Conservation (phyloP, 1,139 yeast species). For the Protomyces inouyei region DNA sequence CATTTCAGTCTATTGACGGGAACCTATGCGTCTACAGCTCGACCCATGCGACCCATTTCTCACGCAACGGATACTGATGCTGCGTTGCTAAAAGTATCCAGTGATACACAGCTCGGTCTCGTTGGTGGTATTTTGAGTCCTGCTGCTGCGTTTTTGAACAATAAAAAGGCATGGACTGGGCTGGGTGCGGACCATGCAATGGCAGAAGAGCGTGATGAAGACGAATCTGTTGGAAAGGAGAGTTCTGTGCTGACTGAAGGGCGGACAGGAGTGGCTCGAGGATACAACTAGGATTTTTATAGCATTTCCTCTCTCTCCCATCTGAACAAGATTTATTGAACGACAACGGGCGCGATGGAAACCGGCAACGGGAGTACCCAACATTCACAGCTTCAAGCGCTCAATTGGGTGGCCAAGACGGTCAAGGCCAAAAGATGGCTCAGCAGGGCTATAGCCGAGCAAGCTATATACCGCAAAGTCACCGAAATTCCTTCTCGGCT, state of each 20-base stretch:
- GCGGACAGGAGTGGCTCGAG: conserved; percentile 20
- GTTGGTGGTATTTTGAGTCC: conserved; percentile 69
- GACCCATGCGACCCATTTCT: conserved; percentile 15
- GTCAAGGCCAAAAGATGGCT: neutral
- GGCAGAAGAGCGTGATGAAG: conserved; percentile 38
- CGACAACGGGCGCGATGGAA: neutral
- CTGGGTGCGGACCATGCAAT: conserved; percentile 71
- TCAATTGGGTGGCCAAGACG: too few relatives aligned
- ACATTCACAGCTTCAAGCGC: too few relatives aligned
- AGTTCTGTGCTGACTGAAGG: conserved; percentile 12
- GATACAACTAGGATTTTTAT: neutral
- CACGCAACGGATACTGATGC: conserved; percentile 6
- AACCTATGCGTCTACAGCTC: conserved; percentile 52
- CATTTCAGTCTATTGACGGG: conserved; percentile 92
- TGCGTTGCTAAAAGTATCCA: neutral
- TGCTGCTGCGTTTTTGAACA: conserved; percentile 71
- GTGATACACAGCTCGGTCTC: conserved; percentile 9
- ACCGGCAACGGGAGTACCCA: too few relatives aligned
- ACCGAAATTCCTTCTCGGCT: conserved; percentile 24
- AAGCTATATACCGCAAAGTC: neutral
- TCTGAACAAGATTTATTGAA: neutral
- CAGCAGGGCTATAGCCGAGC: neutral
- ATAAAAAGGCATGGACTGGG: conserved; percentile 74
- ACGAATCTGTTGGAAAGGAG: conserved; percentile 35
- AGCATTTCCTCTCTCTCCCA: neutral